Conservation (phyloP, 192 early-diverging fungal species). For the Coemansia sp. region DNA sequence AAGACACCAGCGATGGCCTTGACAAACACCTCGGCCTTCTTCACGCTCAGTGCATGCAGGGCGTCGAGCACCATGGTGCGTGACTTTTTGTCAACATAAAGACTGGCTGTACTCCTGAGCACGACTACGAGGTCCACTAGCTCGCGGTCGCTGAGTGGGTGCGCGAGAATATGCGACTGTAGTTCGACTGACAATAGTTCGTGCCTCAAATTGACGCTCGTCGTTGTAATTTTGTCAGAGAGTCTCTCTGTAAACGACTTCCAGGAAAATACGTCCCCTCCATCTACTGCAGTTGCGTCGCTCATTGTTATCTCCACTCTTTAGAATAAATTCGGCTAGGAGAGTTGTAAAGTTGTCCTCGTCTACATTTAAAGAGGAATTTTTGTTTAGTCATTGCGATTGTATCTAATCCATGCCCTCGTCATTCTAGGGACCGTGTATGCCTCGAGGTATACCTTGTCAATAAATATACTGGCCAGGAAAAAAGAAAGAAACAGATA, state of each 20-base stretch:
- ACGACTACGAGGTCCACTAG: constrained; percentile 53
- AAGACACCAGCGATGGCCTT: constrained; percentile 55
- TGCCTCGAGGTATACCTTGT: neutral
- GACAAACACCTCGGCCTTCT: constrained; percentile 61
- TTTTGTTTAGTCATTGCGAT: neutral
- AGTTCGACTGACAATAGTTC: constrained; percentile 56
- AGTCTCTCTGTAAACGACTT: constrained; percentile 59
- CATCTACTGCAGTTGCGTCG: constrained; percentile 7
- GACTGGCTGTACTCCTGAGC: constrained; percentile 62
- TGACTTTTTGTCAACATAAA: constrained; percentile 70
- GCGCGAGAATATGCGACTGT: constrained; percentile 24
- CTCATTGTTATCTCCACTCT: constrained; percentile 16
- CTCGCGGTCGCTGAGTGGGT: constrained; percentile 42
- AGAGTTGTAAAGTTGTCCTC: neutral
- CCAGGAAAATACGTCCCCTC: constrained; percentile 53
- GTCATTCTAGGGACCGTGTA: neutral
- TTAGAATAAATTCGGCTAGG: neutral
- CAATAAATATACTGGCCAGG: neutral
- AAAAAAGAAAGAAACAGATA: neutral
- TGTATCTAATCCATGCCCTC: neutral
- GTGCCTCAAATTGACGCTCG: constrained; percentile 58
- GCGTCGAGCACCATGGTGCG: constrained; percentile 63
- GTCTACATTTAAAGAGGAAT: neutral
- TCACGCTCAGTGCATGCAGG: constrained; percentile 59
- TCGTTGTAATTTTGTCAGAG: constrained; percentile 52